Conservation (phyloP, 2,329 filamentous ascomycete genomes). For the Fusarium decemcellulare region DNA sequence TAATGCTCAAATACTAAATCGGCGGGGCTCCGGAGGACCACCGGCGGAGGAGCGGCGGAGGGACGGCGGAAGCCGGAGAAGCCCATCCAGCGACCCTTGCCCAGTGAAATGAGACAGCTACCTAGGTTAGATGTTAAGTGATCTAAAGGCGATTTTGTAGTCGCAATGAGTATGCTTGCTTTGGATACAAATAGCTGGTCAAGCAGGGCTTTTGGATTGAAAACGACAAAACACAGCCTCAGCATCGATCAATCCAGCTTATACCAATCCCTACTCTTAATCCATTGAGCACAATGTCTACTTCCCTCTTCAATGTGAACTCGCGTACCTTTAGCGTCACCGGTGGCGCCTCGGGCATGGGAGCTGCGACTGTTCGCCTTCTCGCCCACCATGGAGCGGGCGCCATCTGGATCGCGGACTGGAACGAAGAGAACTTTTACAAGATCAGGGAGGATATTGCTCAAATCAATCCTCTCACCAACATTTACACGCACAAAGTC, state of each 20-base stretch:
- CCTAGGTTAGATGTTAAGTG: too few relatives aligned
- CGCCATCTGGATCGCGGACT: not conserved
- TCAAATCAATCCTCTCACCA: conserved; percentile 4
- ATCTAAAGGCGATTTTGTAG: not conserved
- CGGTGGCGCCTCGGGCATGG: not conserved
- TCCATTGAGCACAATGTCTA: not conserved
- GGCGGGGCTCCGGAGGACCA: not conserved
- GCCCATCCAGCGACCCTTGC: not conserved
- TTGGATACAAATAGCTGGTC: too few relatives aligned
- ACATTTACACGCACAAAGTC: not conserved
- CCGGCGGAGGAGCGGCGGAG: not conserved
- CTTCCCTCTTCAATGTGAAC: not conserved
- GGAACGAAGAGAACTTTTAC: not conserved
- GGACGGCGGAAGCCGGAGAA: not conserved
- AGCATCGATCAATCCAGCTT: too few relatives aligned
- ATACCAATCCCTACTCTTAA: too few relatives aligned
- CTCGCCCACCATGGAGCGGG: conserved; percentile 3
- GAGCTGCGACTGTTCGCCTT: not conserved
- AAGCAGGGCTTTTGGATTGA: too few relatives aligned
- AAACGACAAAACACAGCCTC: too few relatives aligned
- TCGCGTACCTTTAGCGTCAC: not conserved
- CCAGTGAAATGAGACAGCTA: too few relatives aligned
- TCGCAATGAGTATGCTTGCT: too few relatives aligned
- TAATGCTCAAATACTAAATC: too few relatives aligned
- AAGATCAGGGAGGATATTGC: not conserved